Evolutionary conservation across 495 filamentous ascomycete species (phyloP).

Genomic region (Delitschia confertaspora): DNA sequence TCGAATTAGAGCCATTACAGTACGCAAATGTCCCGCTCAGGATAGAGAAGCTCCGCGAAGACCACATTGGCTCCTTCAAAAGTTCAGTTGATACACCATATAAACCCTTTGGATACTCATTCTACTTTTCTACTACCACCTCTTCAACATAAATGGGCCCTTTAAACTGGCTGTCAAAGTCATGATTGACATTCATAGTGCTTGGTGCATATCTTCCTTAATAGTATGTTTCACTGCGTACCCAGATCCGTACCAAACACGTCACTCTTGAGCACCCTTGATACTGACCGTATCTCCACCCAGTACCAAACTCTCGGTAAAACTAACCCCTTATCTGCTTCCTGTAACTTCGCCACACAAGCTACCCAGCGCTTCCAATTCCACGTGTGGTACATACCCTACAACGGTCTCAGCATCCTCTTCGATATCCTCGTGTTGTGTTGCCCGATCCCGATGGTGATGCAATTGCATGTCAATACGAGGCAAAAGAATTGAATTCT

Average conservation of each 20-base stretch:
- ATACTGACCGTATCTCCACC: conserved; percentile 15
- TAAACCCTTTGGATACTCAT: conserved; percentile 16
- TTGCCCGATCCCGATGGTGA: conserved; percentile 18
- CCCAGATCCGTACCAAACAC: neutral
- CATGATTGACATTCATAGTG: conserved; percentile 5
- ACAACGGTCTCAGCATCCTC: conserved; percentile 15
- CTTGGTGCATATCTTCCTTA: conserved; percentile 15
- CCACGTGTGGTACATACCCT: conserved; percentile 19
- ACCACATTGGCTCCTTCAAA: neutral
- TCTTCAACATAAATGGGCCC: conserved; percentile 4
- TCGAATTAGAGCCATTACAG: conserved; percentile 9
- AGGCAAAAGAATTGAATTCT: conserved; percentile 12
- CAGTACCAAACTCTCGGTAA: no score
- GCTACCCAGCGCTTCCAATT: conserved; percentile 18
- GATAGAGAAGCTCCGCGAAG: neutral
- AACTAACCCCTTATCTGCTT: no score
- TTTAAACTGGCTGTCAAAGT: conserved; percentile 4
- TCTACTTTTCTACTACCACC: conserved; percentile 19
- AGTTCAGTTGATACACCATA: conserved; percentile 10
- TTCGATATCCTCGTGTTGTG: conserved; percentile 18
- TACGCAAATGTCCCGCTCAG: conserved; percentile 11
- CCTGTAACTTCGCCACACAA: conserved; percentile 10
- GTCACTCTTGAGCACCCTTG: neutral
- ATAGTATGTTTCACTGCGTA: neutral
- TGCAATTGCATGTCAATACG: conserved; percentile 5